Evolutionary conservation across 1,284 basidiomycete species (phyloP).

Genomic region (Malassezia cuniculi): DNA sequence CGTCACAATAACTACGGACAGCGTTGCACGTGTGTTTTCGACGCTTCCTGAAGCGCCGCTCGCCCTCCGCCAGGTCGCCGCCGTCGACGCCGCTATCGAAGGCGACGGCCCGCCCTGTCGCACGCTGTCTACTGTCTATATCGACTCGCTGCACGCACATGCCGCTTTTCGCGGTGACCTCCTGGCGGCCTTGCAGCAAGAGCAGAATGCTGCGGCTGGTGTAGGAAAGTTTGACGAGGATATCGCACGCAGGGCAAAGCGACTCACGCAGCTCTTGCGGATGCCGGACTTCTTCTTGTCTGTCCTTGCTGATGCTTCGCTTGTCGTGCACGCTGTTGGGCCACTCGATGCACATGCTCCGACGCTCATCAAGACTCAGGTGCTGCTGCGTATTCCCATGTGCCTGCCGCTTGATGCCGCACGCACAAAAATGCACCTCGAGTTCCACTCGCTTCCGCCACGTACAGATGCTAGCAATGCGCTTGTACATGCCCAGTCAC

Average conservation of each 20-base stretch:
- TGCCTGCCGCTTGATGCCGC: conserved; percentile 1
- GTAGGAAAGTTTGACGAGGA: no score
- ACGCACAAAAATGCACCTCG: conserved; percentile 2
- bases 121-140: no score
- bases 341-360: conserved; percentile 1
- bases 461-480: not conserved
- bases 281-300: conserved; percentile 10
- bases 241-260: no score
- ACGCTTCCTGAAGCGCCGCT: conserved; percentile 1
- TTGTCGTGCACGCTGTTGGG: conserved; percentile 5
- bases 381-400: conserved; percentile 1
- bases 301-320: conserved; percentile 3
- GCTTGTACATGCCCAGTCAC: conserved; percentile 7
- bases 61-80: conserved; percentile 3
- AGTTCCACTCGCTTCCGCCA: conserved; percentile 9
- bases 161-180: no score
- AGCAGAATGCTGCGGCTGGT: no score
- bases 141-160: no score
- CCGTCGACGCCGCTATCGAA: conserved; percentile 7
- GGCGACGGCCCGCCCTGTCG: not conserved
- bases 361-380: not conserved
- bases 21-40: conserved; percentile 4
- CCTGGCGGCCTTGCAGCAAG: no score
- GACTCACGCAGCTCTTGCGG: conserved; percentile 4
- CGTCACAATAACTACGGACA: conserved; percentile 3